phyloP scores from a whole-genome alignment of 1,284 basidiomycete species.

The Coriolopsis trogii region DNA sequence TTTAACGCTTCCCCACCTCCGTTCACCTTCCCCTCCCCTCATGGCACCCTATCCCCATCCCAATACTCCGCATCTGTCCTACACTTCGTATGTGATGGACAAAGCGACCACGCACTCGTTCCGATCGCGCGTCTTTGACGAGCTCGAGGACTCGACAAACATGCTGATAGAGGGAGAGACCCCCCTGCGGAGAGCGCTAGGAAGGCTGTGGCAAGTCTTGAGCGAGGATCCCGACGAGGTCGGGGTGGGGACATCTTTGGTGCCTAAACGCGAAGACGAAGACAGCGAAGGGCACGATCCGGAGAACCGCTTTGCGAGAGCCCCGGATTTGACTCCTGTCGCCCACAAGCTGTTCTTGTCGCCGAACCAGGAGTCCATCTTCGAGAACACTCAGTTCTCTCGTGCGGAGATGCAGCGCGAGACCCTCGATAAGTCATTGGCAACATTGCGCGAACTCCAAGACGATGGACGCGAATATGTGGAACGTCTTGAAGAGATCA shows the following conservation, averaged over 20 bases:
- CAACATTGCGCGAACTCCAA: conserved; percentile 71
- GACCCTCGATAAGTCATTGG: conserved; percentile 70
- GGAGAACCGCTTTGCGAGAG: conserved; percentile 54
- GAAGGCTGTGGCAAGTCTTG: conserved; percentile 78
- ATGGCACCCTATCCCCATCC: conserved; percentile 71
- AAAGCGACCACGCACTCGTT: conserved; percentile 81
- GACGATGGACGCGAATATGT: conserved; percentile 83
- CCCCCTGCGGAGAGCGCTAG: conserved; percentile 67
- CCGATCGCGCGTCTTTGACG: conserved; percentile 72
- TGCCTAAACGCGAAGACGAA: conserved; percentile 69
- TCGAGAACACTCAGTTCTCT: conserved; percentile 62
- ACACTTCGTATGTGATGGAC: conserved; percentile 83
- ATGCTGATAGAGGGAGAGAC: conserved; percentile 80
- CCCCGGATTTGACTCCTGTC: conserved; percentile 65
- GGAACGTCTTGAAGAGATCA: conserved; percentile 76
- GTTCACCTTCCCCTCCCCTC: conserved; percentile 47
- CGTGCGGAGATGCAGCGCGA: conserved; percentile 67
- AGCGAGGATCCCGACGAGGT: conserved; percentile 57
- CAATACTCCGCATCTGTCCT: conserved; percentile 65
- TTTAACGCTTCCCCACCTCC: conserved; percentile 45
- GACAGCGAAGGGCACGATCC: conserved; percentile 53
- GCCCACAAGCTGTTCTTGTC: conserved; percentile 69
- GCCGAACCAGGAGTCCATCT: conserved; percentile 42
- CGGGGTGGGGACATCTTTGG: conserved; percentile 40
- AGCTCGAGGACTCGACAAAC: conserved; percentile 77